Base-by-base conservation (phyloP, 495 filamentous ascomycete species). In the Penicillium silybi region DNA sequence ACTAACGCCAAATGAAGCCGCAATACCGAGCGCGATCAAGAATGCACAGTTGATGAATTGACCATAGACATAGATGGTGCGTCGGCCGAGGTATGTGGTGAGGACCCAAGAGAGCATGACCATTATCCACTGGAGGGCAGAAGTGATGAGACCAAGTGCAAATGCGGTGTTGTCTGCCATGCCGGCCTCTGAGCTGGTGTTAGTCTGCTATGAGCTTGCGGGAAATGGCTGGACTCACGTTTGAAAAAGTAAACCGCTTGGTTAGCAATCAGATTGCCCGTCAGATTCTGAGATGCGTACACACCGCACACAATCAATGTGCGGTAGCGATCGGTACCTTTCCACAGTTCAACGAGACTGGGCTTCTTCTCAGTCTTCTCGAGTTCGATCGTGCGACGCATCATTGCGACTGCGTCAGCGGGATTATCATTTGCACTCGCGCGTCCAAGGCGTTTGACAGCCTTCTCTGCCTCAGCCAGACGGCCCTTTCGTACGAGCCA, bases 361-460 rank as follows among this genome's bases (percentile, higher is more conserved):
- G 61, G 80, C 77, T 51, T 80, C 79, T 61, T 63, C 47, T 61
- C 53, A 39, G 57, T 53, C 39, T 83, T 72, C 64, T 88, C 85
- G 17, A 87, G 70, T 19, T 82, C 82, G 29, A 82, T 82, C 19
- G 83, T 86, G 53, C 85, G 85, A 37, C 84, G 80, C 82, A 88
- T 88, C 84, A 88, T 87, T 39, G 83, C 78, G 34, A 63, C 62
- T 54, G 59, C 57, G 16, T 59, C 57, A 52, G 53, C 53, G 43
- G 59, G 53, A 46, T 60, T 62, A 48, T 56, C 55, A 52, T 48
- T 61, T 48, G 54, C 32, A 48, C 44, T 57, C n/a, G n/a, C n/a
- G 48, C 64, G 57, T 46, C 65, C 66, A 32, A 75, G 71, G 25
- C 72, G 64, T 37, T 59, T 59, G 42, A 77, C 61, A 7, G 72